These are phyloP conservation scores for Penicillium sp. DNA, from an alignment of 2,329 filamentous ascomycete genomes.

Conservation along the genomic window DNA sequence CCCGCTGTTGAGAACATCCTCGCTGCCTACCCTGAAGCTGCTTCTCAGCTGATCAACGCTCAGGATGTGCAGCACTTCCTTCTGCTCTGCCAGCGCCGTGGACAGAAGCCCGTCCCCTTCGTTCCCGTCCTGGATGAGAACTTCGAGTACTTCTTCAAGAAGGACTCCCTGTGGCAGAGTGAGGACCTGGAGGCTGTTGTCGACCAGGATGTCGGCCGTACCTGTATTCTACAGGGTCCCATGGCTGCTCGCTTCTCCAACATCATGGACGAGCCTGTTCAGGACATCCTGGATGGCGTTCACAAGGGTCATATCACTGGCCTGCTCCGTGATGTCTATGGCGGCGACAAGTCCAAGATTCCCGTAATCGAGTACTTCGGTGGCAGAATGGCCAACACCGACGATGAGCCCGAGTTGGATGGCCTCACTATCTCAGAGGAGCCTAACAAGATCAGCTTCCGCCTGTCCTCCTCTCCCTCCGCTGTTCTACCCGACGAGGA, in stretches of 20 bases:
- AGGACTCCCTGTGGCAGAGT: conserved; percentile 98
- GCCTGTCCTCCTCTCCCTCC: conserved; percentile 75
- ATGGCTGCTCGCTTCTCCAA: conserved; percentile 90
- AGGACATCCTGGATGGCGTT: conserved; percentile 90
- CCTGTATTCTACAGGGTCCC: conserved; percentile 94
- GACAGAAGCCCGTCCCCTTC: conserved; percentile 96
- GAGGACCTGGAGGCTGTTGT: conserved; percentile 96
- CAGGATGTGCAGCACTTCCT: conserved; percentile 98
- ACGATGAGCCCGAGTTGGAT: conserved; percentile 77
- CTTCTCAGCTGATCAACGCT: conserved; percentile 91
- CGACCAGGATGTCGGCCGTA: conserved; percentile 91
- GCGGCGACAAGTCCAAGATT: conserved; percentile 71
- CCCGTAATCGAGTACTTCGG: conserved; percentile 95
- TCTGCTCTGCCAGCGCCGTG: conserved; percentile 84
- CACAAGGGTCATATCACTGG: conserved; percentile 84
- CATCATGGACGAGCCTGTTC: conserved; percentile 87
- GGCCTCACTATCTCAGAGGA: conserved; percentile 84
- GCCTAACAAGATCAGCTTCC: conserved; percentile 78
- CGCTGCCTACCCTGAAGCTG: conserved; percentile 80
- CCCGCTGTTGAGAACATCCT: conserved; percentile 77
- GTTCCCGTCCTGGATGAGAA: conserved; percentile 94
- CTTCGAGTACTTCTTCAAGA: conserved; percentile 99
- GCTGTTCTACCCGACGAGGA: conserved; percentile 77
- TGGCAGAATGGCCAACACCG: conserved; percentile 73
- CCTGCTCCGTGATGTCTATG: conserved; percentile 80